Base-by-base conservation (phyloP, 805 yeast species). In the Kodamaea neixiangensis region DNA sequence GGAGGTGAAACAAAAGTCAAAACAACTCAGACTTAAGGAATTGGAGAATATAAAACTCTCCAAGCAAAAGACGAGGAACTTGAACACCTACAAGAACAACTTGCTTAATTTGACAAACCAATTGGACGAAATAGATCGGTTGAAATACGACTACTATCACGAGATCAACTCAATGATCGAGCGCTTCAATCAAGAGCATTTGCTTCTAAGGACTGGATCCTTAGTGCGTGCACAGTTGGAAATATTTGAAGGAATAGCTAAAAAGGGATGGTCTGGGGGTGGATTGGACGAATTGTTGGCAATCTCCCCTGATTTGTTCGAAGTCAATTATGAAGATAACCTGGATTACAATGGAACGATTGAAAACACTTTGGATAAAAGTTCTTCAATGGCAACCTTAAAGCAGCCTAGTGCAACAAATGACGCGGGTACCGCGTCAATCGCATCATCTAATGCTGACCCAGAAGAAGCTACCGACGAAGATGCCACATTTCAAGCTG, bases 251-350 rank as follows among this genome's bases (percentile, higher is more conserved):
- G 85, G 87, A 21, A 82, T 90, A 18, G 96, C 96, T 0, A 76
- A 82, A 50, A 90, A 90, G 62, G 94, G 96, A 3, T 85, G 91
- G 89, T 78, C 86, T 3, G 96, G 96, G 11, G 94, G 93, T 21
- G 96, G 96, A 0, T 69, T 90, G 31, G 96, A 89, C 61, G 84
- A 79, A 20, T 69, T 87, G 48, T 70, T 87, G 19, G 72, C 81
- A 1, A 72, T 78, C 31, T 82, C 88, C 35, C 86, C 87, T 1
- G 94, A 87, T 63, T 49, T 68, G 19, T 67, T 68, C 50, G 68
- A 63, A n/a, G 45, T 46, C n/a, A 44, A 35, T 38, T 46, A 49
- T 18, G 56, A 48, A 9, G 52, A 48, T 33, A 45, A 47, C 19
- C 29, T 17, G 13, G 37, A 33, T n/a, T 15, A 20, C 7, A 42